These are phyloP conservation scores for Wickerhamiella domercqiae DNA, from an alignment of 805 yeast species.

Conservation along the genomic window DNA sequence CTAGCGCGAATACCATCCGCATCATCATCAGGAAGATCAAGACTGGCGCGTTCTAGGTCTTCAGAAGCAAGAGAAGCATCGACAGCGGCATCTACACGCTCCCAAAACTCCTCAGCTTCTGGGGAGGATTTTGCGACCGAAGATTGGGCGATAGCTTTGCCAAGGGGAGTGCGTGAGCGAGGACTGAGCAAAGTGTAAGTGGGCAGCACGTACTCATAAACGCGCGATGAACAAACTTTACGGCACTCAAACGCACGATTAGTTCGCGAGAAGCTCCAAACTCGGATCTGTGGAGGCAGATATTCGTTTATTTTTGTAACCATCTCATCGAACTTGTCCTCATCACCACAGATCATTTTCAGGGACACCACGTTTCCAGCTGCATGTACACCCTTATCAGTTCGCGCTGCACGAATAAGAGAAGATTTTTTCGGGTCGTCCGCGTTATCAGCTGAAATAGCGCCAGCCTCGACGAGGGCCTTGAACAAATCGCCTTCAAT, in stretches of 20 bases:
- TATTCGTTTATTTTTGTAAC: slow-evolving; percentile 54
- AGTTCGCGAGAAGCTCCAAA: slow-evolving; percentile 86
- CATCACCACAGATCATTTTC: slow-evolving; percentile 70
- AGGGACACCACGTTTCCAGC: slow-evolving; percentile 84
- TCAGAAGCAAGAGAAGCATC: slow-evolving; percentile 26
- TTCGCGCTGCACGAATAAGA: slow-evolving; percentile 46
- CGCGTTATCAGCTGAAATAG: slow-evolving; percentile 72
- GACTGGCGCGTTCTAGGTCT: slow-evolving; percentile 3
- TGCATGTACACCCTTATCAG: slow-evolving; percentile 96
- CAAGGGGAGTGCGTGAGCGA: slow-evolving; percentile 57
- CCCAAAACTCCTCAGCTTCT: slow-evolving; percentile 72
- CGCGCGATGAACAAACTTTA: slow-evolving; percentile 87
- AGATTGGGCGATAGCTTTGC: slow-evolving; percentile 31
- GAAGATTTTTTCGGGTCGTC: slow-evolving; percentile 78
- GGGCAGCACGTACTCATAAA: slow-evolving; percentile 88
- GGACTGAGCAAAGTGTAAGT: slow-evolving; percentile 85
- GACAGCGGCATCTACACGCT: slow-evolving; percentile 28
- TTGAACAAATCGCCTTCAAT: slow-evolving; percentile 79
- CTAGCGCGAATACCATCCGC: slow-evolving; percentile 13
- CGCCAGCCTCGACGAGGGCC: slow-evolving; percentile 77
- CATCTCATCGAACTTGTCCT: slow-evolving; percentile 38
- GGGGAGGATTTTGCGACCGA: slow-evolving; percentile 36
- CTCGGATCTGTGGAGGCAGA: slow-evolving; percentile 73
- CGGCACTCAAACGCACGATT: slow-evolving; percentile 89
- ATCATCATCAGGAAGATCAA: slow-evolving; percentile 16